Evolutionary conservation across 2,329 filamentous ascomycete genomes (phyloP), one percentile per base, ranked within the genome.

Genomic region (Aspergillus sp.): DNA sequence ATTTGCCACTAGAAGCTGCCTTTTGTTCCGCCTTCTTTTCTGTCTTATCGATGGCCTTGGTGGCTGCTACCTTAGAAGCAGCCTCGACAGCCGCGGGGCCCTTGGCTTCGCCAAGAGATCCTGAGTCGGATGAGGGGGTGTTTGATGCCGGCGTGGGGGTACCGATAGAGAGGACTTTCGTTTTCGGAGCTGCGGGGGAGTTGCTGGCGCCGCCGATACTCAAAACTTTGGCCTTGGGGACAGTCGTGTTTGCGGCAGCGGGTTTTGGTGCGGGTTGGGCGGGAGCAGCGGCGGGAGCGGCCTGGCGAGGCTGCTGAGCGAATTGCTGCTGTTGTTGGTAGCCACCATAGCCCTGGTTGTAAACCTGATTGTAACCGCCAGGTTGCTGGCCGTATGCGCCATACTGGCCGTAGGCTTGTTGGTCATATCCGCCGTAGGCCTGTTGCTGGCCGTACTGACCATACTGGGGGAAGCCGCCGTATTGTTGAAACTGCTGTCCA

Each of bases 41-140:
- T 0, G 90, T 89, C 83, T 96, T 96, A 70, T 96, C 91, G 62
- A 97, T 91, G 9, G 93, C 93, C 78, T 97, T 97, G 51, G 86
- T 81, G 4, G 93, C 93, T 2, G 89, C 81, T n/a, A 89, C 87
- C 78, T 97, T 97, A 60, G 92, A 83, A 30, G 91, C 64, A 27
- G 89, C 88, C 63, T 90, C 88, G 3, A 86, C 76, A 39, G 75
- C 89, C 6, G 71, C 74, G 53, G 75, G 30, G 15, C 74, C 73
- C 61, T 73, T 71, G 27, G 77, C 71, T 56, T 85, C 81, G 49
- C 66, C 68, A 41, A 69, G 67, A 71, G 86, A 83, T 39, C 83
- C 78, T n/a, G 82, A 77, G 7, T 78, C 74, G 1, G 83, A 77
- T 22, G 79, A 64, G 33, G 77, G 70, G 39, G 77, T 71, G 17